Evolutionary conservation across 2,329 filamentous ascomycete species (phyloP), one percentile per base, ranked within the genome.

Genomic region (Claviceps sp.): DNA sequence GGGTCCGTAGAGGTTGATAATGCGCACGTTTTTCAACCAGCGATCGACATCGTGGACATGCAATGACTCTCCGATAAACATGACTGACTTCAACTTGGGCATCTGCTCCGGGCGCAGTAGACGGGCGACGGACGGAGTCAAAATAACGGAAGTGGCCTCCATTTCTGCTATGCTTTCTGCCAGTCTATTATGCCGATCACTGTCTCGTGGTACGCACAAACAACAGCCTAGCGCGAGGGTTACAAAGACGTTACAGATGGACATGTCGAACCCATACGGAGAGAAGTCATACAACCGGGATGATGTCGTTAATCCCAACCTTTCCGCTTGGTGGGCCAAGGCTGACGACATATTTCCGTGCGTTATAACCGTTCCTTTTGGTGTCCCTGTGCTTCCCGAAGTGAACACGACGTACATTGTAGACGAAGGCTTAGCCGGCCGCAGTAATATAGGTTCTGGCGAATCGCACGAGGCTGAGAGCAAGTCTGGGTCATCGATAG

Each of bases 251-350:
- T 52, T 44, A 3, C 24, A 11, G 5, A 54, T 54, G 22, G 37
- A 43, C 4, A 52, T 52, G 43, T 57, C 54, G 36, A 57, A 56
- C 5, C 37, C 43, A 16, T 54, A 55, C 3, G 52, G 43, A 11
- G 55, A n/a, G 24, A 57, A 57, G 2, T 61, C 49, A 4, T 57
- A 70, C 43, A 72, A 69, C 13, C 70, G 57, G 3, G 55, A 53
- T 7, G 54, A 54, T 34, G 53, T 55, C 16, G 51, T 54, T 14
- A 54, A 58, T 18, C 18, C 50, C 54, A 47, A 65, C 57, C 40
- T 63, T 59, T 5, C 62, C 57, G 16, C 70, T 57, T 13, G 64
- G 60, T 11, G 74, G 7, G 6, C 13, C 34, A 48, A 13, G 6
- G 22, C 24, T 2, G 46, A 48, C 13, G 18, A 48, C 3, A 48